Conservation (phyloP, 805 yeast genomes). For the Zygosaccharomyces pseudorouxii region DNA sequence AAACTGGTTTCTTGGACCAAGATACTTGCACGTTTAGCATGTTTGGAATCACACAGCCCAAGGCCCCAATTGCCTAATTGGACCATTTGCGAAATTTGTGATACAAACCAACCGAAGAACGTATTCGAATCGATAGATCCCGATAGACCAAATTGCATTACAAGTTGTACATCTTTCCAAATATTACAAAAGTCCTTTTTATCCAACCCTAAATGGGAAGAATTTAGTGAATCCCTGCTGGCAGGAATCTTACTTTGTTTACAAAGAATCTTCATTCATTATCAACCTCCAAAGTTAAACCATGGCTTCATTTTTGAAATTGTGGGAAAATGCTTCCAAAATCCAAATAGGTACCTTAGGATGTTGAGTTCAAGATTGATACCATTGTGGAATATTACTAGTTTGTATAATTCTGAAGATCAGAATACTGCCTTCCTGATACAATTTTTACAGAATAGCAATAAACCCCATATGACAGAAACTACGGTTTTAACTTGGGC, state of each 20-base stretch:
- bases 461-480: constrained; percentile 47
- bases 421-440: constrained; percentile 44
- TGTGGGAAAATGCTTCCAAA: constrained; percentile 38
- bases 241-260: constrained; percentile 45
- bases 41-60: constrained; percentile 15
- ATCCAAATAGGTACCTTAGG: constrained; percentile 52
- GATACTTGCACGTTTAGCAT: constrained; percentile 23
- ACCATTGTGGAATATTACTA: constrained; percentile 45
- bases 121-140: constrained; percentile 21
- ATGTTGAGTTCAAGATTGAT: constrained; percentile 47
- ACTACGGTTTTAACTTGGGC: constrained; percentile 59
- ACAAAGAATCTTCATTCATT: constrained; percentile 49
- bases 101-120: constrained; percentile 14
- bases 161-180: constrained; percentile 21
- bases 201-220: constrained; percentile 20
- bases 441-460: constrained; percentile 38
- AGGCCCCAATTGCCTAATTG: constrained; percentile 5
- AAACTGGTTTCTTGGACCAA: constrained; percentile 19
- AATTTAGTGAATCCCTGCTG: constrained; percentile 30
- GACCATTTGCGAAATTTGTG: constrained; percentile 24
- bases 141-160: constrained; percentile 29
- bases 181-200: constrained; percentile 29
- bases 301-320: constrained; percentile 37
- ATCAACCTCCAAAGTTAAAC: constrained; percentile 42
- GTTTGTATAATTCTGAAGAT: constrained; percentile 40